Evolutionary conservation across 106 monocot genomes (phyloP).

Genomic region (Dendrobium huoshanense): DNA sequence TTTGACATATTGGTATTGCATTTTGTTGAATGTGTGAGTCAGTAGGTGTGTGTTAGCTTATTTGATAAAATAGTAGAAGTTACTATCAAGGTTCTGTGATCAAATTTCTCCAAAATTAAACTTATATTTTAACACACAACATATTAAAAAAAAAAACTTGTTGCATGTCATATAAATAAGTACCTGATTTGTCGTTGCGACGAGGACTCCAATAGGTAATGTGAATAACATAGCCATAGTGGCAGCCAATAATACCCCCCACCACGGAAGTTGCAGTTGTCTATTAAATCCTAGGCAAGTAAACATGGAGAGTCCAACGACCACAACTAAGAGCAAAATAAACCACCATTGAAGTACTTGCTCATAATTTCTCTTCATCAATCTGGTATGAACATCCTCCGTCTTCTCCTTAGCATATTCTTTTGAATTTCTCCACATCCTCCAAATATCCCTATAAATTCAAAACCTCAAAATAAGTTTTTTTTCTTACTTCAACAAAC

Average conservation of each 20-base stretch:
- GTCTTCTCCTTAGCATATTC: background rate
- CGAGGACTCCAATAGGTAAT: slow-evolving; percentile 73
- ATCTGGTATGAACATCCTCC: background rate
- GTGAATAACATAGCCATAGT: slow-evolving; percentile 59
- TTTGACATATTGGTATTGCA: too few relatives aligned
- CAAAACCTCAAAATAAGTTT: background rate
- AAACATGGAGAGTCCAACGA: slow-evolving; percentile 31
- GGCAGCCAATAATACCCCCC: slow-evolving; percentile 69
- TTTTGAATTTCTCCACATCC: background rate
- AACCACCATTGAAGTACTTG: slow-evolving; percentile 85
- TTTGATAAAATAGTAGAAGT: too few relatives aligned
- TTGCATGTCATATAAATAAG: background rate
- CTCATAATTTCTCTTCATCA: slow-evolving; percentile 12
- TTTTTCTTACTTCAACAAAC: background rate
- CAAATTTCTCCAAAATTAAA: too few relatives aligned
- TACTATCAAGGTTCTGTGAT: too few relatives aligned
- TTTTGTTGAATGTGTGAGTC: too few relatives aligned
- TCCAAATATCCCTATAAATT: slow-evolving; percentile 6
- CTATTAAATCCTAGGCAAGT: slow-evolving; percentile 39
- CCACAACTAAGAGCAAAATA: slow-evolving; percentile 31
- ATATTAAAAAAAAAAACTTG: too few relatives aligned
- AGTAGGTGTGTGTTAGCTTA: too few relatives aligned
- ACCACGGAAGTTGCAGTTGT: slow-evolving; percentile 76
- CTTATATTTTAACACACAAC: too few relatives aligned
- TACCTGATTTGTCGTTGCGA: slow-evolving; percentile 77